Evolutionary conservation across 2,329 filamentous ascomycete genomes (phyloP).

Genomic region (Ceratocystis variospora): DNA sequence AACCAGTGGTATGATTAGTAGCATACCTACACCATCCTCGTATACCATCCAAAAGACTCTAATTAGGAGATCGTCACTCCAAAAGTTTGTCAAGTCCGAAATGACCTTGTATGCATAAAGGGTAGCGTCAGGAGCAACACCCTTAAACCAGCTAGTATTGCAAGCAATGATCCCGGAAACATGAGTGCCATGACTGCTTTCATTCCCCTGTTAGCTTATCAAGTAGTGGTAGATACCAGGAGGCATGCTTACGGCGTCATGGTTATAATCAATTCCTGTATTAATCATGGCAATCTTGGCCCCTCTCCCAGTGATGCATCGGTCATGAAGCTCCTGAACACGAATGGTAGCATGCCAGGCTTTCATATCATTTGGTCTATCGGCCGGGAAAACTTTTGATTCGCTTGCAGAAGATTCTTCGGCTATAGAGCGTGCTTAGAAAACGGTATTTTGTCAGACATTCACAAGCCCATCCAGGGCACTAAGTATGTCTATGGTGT

Average conservation of each 20-base stretch:
- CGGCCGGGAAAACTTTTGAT: slow-evolving; percentile 9
- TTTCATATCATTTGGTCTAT: slow-evolving; percentile 23
- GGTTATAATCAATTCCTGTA: slow-evolving; percentile 30
- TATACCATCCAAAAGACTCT: slow-evolving; percentile 28
- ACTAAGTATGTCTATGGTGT: slow-evolving; percentile 26
- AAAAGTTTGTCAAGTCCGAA: background rate
- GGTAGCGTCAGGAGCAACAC: slow-evolving; percentile 22
- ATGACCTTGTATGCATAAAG: slow-evolving; percentile 19
- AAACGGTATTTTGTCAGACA: slow-evolving; percentile 25
- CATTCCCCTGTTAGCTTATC: background rate
- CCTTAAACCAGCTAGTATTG: slow-evolving; percentile 18
- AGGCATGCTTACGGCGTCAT: slow-evolving; percentile 20
- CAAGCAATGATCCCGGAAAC: slow-evolving; percentile 24
- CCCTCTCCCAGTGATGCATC: slow-evolving; percentile 29
- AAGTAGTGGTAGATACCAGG: background rate
- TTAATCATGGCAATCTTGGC: slow-evolving; percentile 30
- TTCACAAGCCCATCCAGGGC: slow-evolving; percentile 27
- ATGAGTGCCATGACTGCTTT: slow-evolving; percentile 27
- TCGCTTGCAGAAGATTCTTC: background rate
- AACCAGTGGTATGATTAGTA: slow-evolving; percentile 3
- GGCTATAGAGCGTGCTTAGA: background rate
- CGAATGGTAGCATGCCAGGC: slow-evolving; percentile 29
- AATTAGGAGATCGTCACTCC: slow-evolving; percentile 23
- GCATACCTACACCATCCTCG: slow-evolving; percentile 24
- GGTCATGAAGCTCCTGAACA: slow-evolving; percentile 28